Base-by-base conservation (phyloP, 140 eudicot species). In the Bidens hawaiensis region DNA sequence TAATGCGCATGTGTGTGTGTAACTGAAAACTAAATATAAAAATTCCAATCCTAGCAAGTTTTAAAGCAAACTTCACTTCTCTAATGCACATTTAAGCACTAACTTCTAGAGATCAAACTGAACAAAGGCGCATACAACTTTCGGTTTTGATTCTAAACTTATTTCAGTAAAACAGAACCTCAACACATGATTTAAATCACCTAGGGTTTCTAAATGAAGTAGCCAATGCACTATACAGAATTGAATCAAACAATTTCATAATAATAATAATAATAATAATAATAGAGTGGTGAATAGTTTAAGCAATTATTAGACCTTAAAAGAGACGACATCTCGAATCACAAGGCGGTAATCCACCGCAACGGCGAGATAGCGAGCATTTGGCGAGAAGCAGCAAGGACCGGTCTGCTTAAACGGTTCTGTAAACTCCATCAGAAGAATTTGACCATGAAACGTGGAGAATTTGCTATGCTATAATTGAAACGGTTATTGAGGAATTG, bases 261-360 rank as follows among this genome's bases (percentile, higher is more conserved):
- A n/a, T n/a, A n/a, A n/a, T n/a, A n/a, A n/a, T n/a, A n/a, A n/a
- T n/a, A n/a, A n/a, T n/a, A n/a, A n/a, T n/a, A n/a, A n/a, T n/a
- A n/a, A n/a, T n/a, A n/a, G n/a, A n/a, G n/a, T n/a, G n/a, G n/a
- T n/a, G n/a, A n/a, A n/a, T n/a, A n/a, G n/a, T n/a, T n/a, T n/a
- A n/a, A n/a, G n/a, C n/a, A n/a, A n/a, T 57, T 60, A n/a, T n/a
- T n/a, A n/a, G n/a, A 93, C 99, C 99, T 93, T 88, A 41, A 88
- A 79, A 1, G 96, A 80, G 62, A 78, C 57, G 34, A 89, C 95
- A 70, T 93, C 99, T 25, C 99, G 99, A 71, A 93, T 77, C 28
- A 93, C 99, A 55, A 93, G 90, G 19, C 99, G 95, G 50, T 93
- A 93, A 79, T 88, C 99, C 8, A 80, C 95, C 3, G 99, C 94